phyloP scores from a whole-genome alignment of 805 yeast species.

The Maudiozyma bulderi region DNA sequence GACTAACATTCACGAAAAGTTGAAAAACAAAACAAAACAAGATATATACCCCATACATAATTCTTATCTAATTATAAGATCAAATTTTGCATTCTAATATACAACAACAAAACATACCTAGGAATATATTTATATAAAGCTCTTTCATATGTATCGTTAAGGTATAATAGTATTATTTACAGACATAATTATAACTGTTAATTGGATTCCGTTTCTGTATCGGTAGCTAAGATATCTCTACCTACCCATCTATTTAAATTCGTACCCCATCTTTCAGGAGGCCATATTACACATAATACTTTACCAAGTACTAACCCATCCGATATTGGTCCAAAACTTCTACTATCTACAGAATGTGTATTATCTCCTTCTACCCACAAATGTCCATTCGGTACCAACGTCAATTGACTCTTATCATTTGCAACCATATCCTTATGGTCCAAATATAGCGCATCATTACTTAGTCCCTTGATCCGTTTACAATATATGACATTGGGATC shows the following conservation, averaged over 20 bases:
- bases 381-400: slow-evolving; percentile 66
- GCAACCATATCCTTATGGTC: neutral
- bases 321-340: slow-evolving; percentile 81
- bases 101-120: no score
- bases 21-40: neutral
- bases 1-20: slow-evolving; percentile 1
- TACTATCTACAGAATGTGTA: slow-evolving; percentile 73
- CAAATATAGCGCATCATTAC: slow-evolving; percentile 43
- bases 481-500: slow-evolving; percentile 69
- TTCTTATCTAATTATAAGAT: no score
- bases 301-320: slow-evolving; percentile 73
- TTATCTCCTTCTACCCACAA: slow-evolving; percentile 96
- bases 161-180: no score
- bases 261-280: slow-evolving; percentile 44
- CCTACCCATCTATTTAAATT: slow-evolving; percentile 19
- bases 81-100: no score
- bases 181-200: no score
- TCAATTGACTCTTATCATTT: slow-evolving; percentile 17
- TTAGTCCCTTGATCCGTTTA: slow-evolving; percentile 68
- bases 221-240: slow-evolving; percentile 10
- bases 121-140: no score
- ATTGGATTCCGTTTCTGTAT: neutral
- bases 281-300: slow-evolving; percentile 63
- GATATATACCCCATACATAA: no score
- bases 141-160: no score